phyloP scores from a whole-genome alignment of 2,329 filamentous ascomycete species.

The Zalaria sp. region DNA sequence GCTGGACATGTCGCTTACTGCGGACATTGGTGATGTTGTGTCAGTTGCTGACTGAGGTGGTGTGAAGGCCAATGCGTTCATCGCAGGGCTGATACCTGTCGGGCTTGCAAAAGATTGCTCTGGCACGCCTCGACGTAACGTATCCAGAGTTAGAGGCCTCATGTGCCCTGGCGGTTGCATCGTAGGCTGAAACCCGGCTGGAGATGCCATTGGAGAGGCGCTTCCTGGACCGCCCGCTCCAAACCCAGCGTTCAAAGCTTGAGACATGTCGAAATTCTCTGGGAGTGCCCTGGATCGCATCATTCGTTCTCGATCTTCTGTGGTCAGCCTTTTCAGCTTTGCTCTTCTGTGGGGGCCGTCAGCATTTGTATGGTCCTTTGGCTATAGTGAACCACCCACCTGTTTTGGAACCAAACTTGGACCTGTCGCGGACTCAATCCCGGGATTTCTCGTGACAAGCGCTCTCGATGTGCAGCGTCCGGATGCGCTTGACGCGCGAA shows the following conservation, averaged over 20 bases:
- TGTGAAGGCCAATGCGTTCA: slow-evolving; percentile 52
- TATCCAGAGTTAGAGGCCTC: slow-evolving; percentile 55
- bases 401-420: slow-evolving; percentile 97
- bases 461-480: slow-evolving; percentile 78
- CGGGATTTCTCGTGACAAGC: slow-evolving; percentile 78
- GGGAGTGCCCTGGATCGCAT: slow-evolving; percentile 45
- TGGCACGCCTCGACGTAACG: slow-evolving; percentile 49
- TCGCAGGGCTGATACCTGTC: slow-evolving; percentile 51
- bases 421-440: slow-evolving; percentile 85
- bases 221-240: slow-evolving; percentile 27
- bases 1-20: slow-evolving; percentile 22
- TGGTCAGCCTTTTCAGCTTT: slow-evolving; percentile 47
- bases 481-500: slow-evolving; percentile 91
- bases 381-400: slow-evolving; percentile 39
- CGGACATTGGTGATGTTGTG: slow-evolving; percentile 29
- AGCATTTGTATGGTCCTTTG: slow-evolving; percentile 3
- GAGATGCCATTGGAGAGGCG: slow-evolving; percentile 34
- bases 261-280: slow-evolving; percentile 45
- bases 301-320: slow-evolving; percentile 47
- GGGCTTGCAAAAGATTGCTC: slow-evolving; percentile 47
- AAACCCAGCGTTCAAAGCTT: slow-evolving; percentile 42
- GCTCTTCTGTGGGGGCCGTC: slow-evolving; percentile 31
- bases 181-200: slow-evolving; percentile 20
- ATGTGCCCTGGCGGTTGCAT: slow-evolving; percentile 37
- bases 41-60: slow-evolving; percentile 37